Conservation (phyloP, 2,329 filamentous ascomycete species). For the Sarocladiaceae sp. region DNA sequence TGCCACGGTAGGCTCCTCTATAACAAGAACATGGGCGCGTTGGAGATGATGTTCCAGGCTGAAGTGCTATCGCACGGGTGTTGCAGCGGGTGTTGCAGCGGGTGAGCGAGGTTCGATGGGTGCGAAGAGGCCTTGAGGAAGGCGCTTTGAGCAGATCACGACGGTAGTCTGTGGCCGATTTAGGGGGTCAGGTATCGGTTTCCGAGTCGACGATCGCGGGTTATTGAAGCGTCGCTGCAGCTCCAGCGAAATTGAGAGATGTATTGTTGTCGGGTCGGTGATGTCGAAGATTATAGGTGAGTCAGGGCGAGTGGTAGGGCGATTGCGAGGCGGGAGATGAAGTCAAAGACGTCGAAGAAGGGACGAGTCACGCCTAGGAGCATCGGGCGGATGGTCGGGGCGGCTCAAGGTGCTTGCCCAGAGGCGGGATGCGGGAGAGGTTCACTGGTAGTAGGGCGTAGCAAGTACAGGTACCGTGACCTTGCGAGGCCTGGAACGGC, state of each 20-base stretch:
- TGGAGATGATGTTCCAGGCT: background rate
- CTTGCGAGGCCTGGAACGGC: background rate
- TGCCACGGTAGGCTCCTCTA: slow-evolving; percentile 24
- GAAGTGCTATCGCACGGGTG: too few relatives aligned
- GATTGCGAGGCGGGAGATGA: background rate
- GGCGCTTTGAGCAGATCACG: too few relatives aligned
- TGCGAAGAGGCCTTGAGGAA: too few relatives aligned
- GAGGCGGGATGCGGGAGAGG: background rate
- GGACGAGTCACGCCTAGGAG: background rate
- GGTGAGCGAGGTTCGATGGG: background rate
- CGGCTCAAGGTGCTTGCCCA: background rate
- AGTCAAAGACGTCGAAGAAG: slow-evolving; percentile 9
- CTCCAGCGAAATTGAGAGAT: too few relatives aligned
- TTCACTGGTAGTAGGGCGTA: background rate
- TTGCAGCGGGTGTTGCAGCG: too few relatives aligned
- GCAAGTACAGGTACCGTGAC: too few relatives aligned
- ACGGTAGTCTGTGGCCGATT: too few relatives aligned
- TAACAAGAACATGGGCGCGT: slow-evolving; percentile 27
- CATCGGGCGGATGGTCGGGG: slow-evolving; percentile 8
- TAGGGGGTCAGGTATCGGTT: too few relatives aligned
- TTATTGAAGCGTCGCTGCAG: too few relatives aligned
- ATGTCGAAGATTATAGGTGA: background rate
- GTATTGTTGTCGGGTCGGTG: background rate
- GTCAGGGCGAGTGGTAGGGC: background rate
- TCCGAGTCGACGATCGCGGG: too few relatives aligned